Conservation (phyloP, 1,284 basidiomycete species). For the Exobasidium cylindrosporum region DNA sequence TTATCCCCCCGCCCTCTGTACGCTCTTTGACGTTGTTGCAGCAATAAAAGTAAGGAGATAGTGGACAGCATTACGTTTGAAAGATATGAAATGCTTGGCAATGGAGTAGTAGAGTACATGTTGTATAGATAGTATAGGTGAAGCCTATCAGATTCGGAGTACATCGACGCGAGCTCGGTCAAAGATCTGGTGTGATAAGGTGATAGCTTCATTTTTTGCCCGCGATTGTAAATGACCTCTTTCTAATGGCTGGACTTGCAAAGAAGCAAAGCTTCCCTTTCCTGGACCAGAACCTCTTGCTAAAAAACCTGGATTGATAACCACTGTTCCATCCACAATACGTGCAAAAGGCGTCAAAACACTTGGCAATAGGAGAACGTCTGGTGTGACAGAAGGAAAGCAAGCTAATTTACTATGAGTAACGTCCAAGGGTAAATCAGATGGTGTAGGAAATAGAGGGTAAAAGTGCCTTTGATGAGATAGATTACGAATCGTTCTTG, state of each 20-base stretch:
- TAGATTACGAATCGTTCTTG: constrained; percentile 73
- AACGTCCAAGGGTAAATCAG: constrained; percentile 53
- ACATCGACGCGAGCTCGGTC: constrained; percentile 19
- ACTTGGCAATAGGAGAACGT: constrained; percentile 80
- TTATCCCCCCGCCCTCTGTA: too few species aligned
- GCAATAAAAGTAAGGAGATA: too few species aligned
- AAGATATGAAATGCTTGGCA: too few species aligned
- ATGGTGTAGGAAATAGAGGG: constrained; percentile 79
- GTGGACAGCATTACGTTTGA: too few species aligned
- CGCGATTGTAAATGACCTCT: constrained; percentile 4
- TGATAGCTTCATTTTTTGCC: constrained; percentile 9
- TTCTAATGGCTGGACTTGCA: constrained; percentile 10
- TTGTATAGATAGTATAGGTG: neutral
- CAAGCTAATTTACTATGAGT: constrained; percentile 37
- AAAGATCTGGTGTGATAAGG: constrained; percentile 12
- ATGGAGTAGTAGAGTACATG: neutral
- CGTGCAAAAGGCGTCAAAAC: constrained; percentile 76
- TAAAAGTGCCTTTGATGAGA: constrained; percentile 90
- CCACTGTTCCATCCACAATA: constrained; percentile 67
- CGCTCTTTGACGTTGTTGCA: too few species aligned
- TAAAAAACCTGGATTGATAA: constrained; percentile 65
- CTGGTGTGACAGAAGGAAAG: constrained; percentile 61
- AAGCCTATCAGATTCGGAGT: constrained; percentile 5
- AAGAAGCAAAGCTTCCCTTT: constrained; percentile 12
- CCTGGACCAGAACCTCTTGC: neutral